These are phyloP conservation scores for Coprinellus aureogranulatus DNA, from an alignment of 768 basidiomycete genomes.

Conservation along the genomic window DNA sequence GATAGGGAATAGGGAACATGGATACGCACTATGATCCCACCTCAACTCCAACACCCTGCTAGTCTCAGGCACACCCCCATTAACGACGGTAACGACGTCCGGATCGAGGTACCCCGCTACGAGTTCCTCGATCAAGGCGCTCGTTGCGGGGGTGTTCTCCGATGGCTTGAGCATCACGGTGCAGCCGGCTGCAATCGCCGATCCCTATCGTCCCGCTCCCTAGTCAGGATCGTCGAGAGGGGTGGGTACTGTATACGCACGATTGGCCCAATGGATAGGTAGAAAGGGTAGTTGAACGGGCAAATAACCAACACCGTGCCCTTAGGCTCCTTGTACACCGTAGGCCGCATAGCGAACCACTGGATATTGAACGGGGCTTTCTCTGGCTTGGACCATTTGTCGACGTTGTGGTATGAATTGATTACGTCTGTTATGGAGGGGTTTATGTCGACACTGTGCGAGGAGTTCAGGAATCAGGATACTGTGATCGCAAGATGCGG, in stretches of 20 bases:
- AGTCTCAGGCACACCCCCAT: constrained; percentile 65
- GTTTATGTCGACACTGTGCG: constrained; percentile 68
- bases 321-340: constrained; percentile 73
- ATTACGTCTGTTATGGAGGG: constrained; percentile 51
- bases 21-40: constrained; percentile 56
- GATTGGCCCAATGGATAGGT: constrained; percentile 55
- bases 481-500: no score
- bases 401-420: constrained; percentile 58
- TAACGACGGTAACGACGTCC: constrained; percentile 64
- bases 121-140: constrained; percentile 62
- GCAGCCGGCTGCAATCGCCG: constrained; percentile 82
- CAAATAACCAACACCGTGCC: constrained; percentile 68
- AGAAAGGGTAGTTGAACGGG: constrained; percentile 77
- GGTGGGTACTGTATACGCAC: constrained; percentile 33
- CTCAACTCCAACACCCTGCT: constrained; percentile 64
- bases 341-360: constrained; percentile 59
- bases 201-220: no score
- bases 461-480: no score
- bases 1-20: neutral
- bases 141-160: constrained; percentile 58
- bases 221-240: constrained; percentile 42
- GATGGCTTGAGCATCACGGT: constrained; percentile 74
- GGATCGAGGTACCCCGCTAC: constrained; percentile 76
- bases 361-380: constrained; percentile 53
- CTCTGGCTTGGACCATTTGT: constrained; percentile 72